Conservation (phyloP, 768 basidiomycete genomes). For the Mycena rebaudengoi region DNA sequence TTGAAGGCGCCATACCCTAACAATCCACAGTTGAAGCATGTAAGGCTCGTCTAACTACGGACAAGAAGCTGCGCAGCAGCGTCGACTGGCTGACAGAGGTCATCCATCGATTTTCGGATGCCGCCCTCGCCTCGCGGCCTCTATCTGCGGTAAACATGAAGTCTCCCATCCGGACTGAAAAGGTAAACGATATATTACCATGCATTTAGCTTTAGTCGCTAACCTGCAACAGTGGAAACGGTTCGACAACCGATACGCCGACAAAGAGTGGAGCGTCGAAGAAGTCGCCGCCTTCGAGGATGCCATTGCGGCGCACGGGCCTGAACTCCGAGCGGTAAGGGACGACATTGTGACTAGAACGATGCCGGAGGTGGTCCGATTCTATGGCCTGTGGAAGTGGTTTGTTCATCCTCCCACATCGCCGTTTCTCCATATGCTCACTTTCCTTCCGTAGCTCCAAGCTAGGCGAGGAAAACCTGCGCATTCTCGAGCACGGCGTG, state of each 20-base stretch:
- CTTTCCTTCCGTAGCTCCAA: conserved; percentile 55
- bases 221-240: conserved; percentile 72
- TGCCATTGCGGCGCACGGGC: conserved; percentile 73
- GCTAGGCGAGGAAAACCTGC: conserved; percentile 73
- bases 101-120: conserved; percentile 75
- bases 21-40: conserved; percentile 67
- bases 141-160: conserved; percentile 73
- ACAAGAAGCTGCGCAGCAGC: conserved; percentile 58
- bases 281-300: conserved; percentile 82
- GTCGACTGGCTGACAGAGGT: conserved; percentile 89
- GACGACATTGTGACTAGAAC: conserved; percentile 77
- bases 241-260: conserved; percentile 67
- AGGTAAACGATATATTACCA: conserved; percentile 51
- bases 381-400: conserved; percentile 91
- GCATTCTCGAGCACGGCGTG: conserved; percentile 51
- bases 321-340: conserved; percentile 80
- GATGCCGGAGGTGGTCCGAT: conserved; percentile 82
- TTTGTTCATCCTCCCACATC: conserved; percentile 37
- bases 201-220: not conserved
- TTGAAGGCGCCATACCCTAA: conserved; percentile 12
- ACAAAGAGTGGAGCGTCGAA: conserved; percentile 74
- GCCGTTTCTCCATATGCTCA: conserved; percentile 12
- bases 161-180: conserved; percentile 62
- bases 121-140: conserved; percentile 63
- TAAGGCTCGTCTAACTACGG: conserved; percentile 63